These are phyloP conservation scores for Phytophthora quininea DNA, from an alignment of 352 stramenopile species.

Conservation along the genomic window DNA sequence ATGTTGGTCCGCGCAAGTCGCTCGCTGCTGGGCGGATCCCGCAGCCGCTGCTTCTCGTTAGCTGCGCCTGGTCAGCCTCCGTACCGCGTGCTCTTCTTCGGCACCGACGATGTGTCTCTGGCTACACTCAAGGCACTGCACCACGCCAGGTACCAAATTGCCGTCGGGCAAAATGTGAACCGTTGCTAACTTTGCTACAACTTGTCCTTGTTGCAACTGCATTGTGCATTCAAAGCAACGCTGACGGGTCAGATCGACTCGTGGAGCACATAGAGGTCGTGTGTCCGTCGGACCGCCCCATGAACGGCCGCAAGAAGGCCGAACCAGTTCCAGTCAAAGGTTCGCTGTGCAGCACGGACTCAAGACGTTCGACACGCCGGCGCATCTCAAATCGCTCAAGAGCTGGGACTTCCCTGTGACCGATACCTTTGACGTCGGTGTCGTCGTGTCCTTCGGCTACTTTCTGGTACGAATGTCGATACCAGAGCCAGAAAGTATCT, in stretches of 20 bases:
- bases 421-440: conserved; percentile 72
- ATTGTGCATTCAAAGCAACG: conserved; percentile 22
- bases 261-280: conserved; percentile 73
- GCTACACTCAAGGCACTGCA: conserved; percentile 75
- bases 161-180: conserved; percentile 8
- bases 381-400: conserved; percentile 82
- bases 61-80: conserved; percentile 30
- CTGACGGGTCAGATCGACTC: conserved; percentile 36
- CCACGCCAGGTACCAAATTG: conserved; percentile 54
- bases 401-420: conserved; percentile 63
- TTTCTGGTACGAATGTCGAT: conserved; percentile 51
- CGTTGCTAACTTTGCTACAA: too few relatives aligned
- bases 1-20: too few relatives aligned
- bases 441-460: conserved; percentile 91
- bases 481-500: background rate
- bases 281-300: conserved; percentile 82
- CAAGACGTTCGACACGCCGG: conserved; percentile 65
- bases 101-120: conserved; percentile 84
- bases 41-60: conserved; percentile 36
- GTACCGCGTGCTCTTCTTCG: conserved; percentile 85
- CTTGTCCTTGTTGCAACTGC: conserved; percentile 1
- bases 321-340: conserved; percentile 79
- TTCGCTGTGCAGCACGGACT: conserved; percentile 72
- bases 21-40: conserved; percentile 2
- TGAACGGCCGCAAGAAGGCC: conserved; percentile 60